Conservation (phyloP, 768 basidiomycete species). For the Suillus cothurnatus region DNA sequence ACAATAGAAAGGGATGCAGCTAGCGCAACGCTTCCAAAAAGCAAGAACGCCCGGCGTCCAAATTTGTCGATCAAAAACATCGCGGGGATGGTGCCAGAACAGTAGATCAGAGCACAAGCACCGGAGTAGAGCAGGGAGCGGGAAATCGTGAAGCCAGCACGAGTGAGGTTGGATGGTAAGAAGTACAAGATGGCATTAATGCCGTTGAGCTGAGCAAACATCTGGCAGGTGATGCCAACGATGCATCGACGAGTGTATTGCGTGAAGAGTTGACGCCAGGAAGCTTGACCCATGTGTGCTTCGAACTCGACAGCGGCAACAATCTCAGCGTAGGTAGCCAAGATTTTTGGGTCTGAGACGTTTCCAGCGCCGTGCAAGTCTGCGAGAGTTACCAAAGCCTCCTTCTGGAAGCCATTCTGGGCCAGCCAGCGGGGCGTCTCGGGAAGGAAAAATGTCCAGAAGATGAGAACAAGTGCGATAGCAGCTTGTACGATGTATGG, state of each 20-base stretch:
- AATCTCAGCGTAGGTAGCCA: constrained; percentile 47
- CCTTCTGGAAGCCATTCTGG: constrained; percentile 51
- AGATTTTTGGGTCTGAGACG: constrained; percentile 41
- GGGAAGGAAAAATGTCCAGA: constrained; percentile 51
- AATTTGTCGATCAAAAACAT: constrained; percentile 55
- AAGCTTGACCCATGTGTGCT: constrained; percentile 39
- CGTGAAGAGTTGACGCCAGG: constrained; percentile 52
- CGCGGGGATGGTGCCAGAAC: constrained; percentile 51
- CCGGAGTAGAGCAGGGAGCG: constrained; percentile 49
- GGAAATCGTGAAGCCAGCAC: constrained; percentile 48
- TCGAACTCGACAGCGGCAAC: constrained; percentile 42
- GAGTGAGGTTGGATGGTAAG: constrained; percentile 52
- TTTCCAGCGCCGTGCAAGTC: constrained; percentile 59
- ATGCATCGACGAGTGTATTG: constrained; percentile 51
- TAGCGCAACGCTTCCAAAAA: constrained; percentile 47
- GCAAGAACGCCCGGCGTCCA: constrained; percentile 53
- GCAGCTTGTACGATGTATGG: constrained; percentile 56
- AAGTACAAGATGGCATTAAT: constrained; percentile 62
- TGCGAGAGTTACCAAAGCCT: constrained; percentile 54
- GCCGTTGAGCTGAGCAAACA: constrained; percentile 57
- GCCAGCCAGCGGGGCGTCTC: constrained; percentile 59
- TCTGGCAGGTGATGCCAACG: constrained; percentile 57
- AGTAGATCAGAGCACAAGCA: constrained; percentile 49
- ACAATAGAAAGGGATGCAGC: constrained; percentile 49
- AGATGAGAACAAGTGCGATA: constrained; percentile 47